Percentiles rank a stretch among this genome's conserved stretches.
phyloP scores from a whole-genome alignment of 2,329 filamentous ascomycete species.

The Colletotrichum sp. region DNA sequence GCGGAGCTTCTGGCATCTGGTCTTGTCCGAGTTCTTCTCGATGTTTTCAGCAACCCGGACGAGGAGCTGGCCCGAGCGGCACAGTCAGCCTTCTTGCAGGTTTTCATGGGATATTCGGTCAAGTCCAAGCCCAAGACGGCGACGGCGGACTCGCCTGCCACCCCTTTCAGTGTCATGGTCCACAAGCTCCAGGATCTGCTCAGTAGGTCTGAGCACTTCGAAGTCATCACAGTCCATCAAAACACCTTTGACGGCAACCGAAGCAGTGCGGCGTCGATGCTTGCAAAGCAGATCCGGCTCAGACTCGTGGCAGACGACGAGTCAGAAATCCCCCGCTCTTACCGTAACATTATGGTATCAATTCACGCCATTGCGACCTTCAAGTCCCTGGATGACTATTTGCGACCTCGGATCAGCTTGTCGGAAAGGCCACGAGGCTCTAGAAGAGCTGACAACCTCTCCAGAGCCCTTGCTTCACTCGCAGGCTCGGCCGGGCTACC shows the following conservation, averaged over 20 bases:
- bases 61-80: conserved; percentile 67
- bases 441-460: conserved; percentile 66
- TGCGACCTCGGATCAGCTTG: conserved; percentile 85
- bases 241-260: conserved; percentile 89
- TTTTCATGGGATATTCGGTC: conserved; percentile 83
- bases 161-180: conserved; percentile 87
- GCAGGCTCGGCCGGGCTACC: conserved; percentile 72
- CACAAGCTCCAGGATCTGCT: conserved; percentile 95
- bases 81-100: conserved; percentile 83
- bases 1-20: conserved; percentile 91
- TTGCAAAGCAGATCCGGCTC: conserved; percentile 92
- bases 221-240: conserved; percentile 93
- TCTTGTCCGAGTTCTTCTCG: conserved; percentile 81
- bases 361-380: conserved; percentile 99
- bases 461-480: conserved; percentile 75
- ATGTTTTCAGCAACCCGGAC: conserved; percentile 78
- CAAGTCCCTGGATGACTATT: conserved; percentile 94
- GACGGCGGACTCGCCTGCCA: conserved; percentile 71
- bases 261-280: conserved; percentile 91
- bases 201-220: conserved; percentile 96
- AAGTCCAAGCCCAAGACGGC: conserved; percentile 69
- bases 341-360: conserved; percentile 95
- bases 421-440: conserved; percentile 73
- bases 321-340: conserved; percentile 85
- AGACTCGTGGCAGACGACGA: conserved; percentile 89